phyloP scores from a whole-genome alignment of 305 asterid species.

The Fraxinus angustifolia region DNA sequence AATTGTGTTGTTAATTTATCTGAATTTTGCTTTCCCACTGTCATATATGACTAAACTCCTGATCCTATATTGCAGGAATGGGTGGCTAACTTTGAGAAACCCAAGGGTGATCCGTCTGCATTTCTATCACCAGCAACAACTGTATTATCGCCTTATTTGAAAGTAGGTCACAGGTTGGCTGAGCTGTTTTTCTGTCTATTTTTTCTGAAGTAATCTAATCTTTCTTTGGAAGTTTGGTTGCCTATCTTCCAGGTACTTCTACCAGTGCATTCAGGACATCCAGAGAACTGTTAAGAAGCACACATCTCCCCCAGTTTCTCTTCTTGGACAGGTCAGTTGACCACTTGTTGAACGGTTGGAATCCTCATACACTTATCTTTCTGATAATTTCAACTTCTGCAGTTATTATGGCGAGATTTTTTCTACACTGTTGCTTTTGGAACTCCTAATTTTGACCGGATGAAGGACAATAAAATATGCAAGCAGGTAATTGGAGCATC shows the following conservation, averaged over 20 bases:
- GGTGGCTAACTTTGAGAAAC: conserved; percentile 93
- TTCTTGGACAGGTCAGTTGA: conserved; percentile 78
- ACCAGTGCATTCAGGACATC: conserved; percentile 80
- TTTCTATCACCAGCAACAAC: conserved; percentile 88
- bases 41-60: neutral
- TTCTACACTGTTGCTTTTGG: conserved; percentile 83
- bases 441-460: conserved; percentile 76
- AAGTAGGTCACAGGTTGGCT: conserved; percentile 47
- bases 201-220: conserved; percentile 28
- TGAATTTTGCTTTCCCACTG: neutral
- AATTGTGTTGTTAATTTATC: neutral
- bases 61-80: conserved; percentile 56
- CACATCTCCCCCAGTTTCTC: conserved; percentile 94
- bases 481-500: conserved; percentile 58
- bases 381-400: conserved; percentile 30
- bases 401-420: conserved; percentile 94
- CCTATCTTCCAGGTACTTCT: conserved; percentile 88
- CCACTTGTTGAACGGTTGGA: neutral
- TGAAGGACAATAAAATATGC: conserved; percentile 81
- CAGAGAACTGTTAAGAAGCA: conserved; percentile 58
- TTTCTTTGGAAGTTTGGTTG: conserved; percentile 79
- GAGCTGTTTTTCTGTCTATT: conserved; percentile 14
- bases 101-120: conserved; percentile 92
- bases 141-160: conserved; percentile 83
- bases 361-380: conserved; percentile 15